phyloP scores from a whole-genome alignment of 2,329 filamentous ascomycete species.

The Aspergillus costaricaensis region DNA sequence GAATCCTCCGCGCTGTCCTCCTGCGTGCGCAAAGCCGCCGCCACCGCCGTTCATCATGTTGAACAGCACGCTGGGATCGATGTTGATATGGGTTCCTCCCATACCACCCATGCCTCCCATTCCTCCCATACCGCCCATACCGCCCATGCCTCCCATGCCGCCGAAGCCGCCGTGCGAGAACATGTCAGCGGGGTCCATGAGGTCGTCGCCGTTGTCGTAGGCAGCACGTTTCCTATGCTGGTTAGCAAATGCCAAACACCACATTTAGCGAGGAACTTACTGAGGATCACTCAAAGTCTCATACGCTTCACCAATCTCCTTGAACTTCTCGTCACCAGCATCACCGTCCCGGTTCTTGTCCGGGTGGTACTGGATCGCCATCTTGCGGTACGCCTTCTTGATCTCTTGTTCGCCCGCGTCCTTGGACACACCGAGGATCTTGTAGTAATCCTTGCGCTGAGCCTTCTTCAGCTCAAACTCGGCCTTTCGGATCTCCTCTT shows the following conservation, averaged over 20 bases:
- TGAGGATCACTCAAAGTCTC: constrained; percentile 92
- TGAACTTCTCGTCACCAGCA: constrained; percentile 84
- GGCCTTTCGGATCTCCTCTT: constrained; percentile 82
- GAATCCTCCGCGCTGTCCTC: constrained; percentile 53
- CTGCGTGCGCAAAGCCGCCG: constrained; percentile 52
- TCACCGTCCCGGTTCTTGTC: constrained; percentile 92
- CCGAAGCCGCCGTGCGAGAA: constrained; percentile 63
- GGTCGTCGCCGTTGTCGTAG: constrained; percentile 90
- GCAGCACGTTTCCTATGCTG: constrained; percentile 72
- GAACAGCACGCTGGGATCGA: constrained; percentile 77
- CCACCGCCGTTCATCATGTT: constrained; percentile 77
- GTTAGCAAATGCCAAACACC: constrained; percentile 18
- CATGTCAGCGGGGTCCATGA: constrained; percentile 85
- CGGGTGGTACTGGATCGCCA: constrained; percentile 91
- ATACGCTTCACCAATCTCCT: constrained; percentile 96
- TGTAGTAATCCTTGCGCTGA: constrained; percentile 97
- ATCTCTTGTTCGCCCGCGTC: constrained; percentile 80
- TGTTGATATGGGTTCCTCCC: constrained; percentile 53
- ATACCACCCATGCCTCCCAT: constrained; percentile 57
- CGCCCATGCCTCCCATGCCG: constrained; percentile 60
- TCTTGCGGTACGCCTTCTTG: constrained; percentile 95
- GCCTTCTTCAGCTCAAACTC: constrained; percentile 98
- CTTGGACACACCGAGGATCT: constrained; percentile 88
- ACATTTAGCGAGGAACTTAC: constrained; percentile 56
- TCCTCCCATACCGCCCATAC: constrained; percentile 45